A percentile compares a stretch with the other conserved stretches of the same genome.
These are phyloP conservation scores for Roridomyces roridus DNA, from an alignment of 768 basidiomycete genomes.

Conservation along the genomic window DNA sequence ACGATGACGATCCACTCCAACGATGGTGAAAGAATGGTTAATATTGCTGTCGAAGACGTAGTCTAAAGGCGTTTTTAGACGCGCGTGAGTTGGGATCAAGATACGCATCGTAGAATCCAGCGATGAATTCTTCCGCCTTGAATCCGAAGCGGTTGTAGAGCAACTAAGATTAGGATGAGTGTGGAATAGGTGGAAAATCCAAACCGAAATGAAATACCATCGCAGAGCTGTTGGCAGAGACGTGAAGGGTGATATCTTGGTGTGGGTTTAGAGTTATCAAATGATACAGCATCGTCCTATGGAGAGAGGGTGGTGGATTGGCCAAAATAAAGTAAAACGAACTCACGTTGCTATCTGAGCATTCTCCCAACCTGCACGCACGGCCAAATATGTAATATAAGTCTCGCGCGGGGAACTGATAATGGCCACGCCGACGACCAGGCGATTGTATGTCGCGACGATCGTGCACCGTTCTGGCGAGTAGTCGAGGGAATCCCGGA, in stretches of 20 bases:
- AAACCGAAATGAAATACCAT: constrained; percentile 52
- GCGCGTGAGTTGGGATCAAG: constrained; percentile 70
- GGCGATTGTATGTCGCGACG: constrained; percentile 71
- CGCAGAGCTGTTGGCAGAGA: constrained; percentile 81
- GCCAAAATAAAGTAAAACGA: background rate
- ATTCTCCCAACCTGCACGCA: constrained; percentile 83
- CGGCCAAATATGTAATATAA: constrained; percentile 84
- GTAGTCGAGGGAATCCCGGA: constrained; percentile 72
- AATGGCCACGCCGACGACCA: constrained; percentile 79
- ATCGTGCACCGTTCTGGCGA: constrained; percentile 77
- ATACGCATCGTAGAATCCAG: constrained; percentile 83
- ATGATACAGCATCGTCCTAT: constrained; percentile 79
- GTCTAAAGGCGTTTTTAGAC: constrained; percentile 81
- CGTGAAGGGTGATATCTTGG: constrained; percentile 83
- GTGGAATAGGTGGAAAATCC: background rate
- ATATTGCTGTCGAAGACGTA: constrained; percentile 67
- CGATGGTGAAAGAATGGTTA: background rate
- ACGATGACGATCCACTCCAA: too few species aligned
- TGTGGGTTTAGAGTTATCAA: constrained; percentile 73
- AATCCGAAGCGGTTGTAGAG: constrained; percentile 88
- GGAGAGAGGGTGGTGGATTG: constrained; percentile 3
- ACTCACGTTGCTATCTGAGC: constrained; percentile 76
- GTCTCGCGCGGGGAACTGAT: constrained; percentile 81
- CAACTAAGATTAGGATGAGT: constrained; percentile 47
- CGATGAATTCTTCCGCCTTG: constrained; percentile 85